These are phyloP conservation scores for Corymbia citriodora DNA, from an alignment of 441 rosid genomes.

Conservation along the genomic window DNA sequence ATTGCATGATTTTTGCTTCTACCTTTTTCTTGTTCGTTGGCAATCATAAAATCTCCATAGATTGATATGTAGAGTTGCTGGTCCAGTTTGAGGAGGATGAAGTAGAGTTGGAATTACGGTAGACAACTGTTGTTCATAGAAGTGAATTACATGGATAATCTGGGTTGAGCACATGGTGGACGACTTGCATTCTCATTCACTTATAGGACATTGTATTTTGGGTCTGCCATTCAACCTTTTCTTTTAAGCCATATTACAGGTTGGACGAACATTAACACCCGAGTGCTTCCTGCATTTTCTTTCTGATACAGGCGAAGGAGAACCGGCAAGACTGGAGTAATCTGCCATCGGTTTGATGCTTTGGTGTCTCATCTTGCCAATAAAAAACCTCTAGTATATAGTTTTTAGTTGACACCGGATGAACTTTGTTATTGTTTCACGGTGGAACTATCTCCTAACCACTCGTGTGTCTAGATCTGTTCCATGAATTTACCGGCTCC, in stretches of 20 bases:
- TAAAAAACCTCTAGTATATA: background rate
- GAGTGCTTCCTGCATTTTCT: background rate
- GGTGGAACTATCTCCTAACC: background rate
- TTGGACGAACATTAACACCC: background rate
- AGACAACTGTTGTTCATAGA: background rate
- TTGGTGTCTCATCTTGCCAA: background rate
- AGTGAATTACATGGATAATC: background rate
- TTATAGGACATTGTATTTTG: background rate
- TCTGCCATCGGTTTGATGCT: background rate
- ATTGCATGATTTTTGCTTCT: background rate
- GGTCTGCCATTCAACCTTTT: background rate
- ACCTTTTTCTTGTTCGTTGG: background rate
- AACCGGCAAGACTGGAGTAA: background rate
- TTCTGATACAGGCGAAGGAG: background rate
- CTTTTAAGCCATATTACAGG: background rate
- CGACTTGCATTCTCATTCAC: background rate
- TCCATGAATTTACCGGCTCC: background rate
- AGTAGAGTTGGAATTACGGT: background rate
- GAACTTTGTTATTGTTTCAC: background rate
- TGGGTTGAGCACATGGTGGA: background rate
- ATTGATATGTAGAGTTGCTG: background rate
- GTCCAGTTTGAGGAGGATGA: background rate
- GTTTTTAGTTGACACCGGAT: background rate
- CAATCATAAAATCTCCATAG: background rate
- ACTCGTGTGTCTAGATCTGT: background rate